These are phyloP conservation scores for Podospora fimiseda DNA, from an alignment of 495 filamentous ascomycete genomes.

Conservation along the genomic window DNA sequence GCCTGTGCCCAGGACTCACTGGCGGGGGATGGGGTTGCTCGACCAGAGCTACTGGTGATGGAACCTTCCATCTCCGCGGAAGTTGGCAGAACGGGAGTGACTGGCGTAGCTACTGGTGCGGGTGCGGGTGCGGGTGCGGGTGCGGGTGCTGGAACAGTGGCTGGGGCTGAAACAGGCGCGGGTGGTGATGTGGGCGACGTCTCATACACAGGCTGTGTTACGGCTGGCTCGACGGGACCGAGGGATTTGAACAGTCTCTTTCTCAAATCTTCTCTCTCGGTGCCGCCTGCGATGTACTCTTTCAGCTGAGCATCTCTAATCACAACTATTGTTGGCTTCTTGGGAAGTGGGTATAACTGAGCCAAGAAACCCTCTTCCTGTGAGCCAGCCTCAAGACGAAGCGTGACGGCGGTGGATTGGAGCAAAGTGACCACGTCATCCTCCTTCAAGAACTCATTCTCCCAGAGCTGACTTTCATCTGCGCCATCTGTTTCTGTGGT, in stretches of 20 bases:
- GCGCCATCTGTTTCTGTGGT: slow-evolving; percentile 47
- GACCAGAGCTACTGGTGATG: slow-evolving; percentile 8
- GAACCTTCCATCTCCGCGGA: background rate
- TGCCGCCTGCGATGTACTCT: slow-evolving; percentile 57
- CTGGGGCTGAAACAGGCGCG: background rate
- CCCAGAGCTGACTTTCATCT: slow-evolving; percentile 65
- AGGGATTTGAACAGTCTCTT: slow-evolving; percentile 42
- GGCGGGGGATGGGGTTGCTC: slow-evolving; percentile 15
- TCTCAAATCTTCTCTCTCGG: slow-evolving; percentile 52
- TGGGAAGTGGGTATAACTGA: slow-evolving; percentile 69
- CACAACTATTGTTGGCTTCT: slow-evolving; percentile 67
- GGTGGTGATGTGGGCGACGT: slow-evolving; percentile 2
- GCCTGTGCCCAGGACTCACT: slow-evolving; percentile 16
- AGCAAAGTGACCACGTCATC: slow-evolving; percentile 53
- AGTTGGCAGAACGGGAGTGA: background rate
- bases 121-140: slow-evolving; percentile 6
- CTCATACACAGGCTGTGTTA: background rate
- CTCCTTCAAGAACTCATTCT: slow-evolving; percentile 62
- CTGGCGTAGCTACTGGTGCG: background rate
- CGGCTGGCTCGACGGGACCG: slow-evolving; percentile 1
- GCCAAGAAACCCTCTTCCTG: slow-evolving; percentile 74
- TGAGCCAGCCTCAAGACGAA: slow-evolving; percentile 63
- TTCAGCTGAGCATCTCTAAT: slow-evolving; percentile 62
- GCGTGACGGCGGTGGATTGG: slow-evolving; percentile 51
- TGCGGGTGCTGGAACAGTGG: background rate